Conservation (phyloP, 192 early-diverging fungal species). For the Coemansia sp. region DNA sequence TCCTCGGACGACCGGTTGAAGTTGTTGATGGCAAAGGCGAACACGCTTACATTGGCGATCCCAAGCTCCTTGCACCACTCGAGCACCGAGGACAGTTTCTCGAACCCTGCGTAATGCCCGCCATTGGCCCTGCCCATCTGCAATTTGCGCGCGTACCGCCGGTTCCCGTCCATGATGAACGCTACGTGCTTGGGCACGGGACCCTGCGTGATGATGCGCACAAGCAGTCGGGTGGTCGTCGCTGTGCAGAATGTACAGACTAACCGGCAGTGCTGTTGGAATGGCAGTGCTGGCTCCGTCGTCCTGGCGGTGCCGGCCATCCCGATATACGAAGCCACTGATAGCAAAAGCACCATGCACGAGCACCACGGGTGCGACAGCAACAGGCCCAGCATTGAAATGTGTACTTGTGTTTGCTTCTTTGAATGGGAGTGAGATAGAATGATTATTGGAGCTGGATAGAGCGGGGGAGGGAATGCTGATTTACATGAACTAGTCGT, state of each 20-base stretch:
- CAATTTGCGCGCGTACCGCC: conserved; percentile 78
- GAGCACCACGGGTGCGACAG: background rate
- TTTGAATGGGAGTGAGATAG: conserved; percentile 2
- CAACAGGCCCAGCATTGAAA: background rate
- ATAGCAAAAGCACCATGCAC: background rate
- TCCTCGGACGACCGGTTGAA: conserved; percentile 87
- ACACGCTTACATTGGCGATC: conserved; percentile 84
- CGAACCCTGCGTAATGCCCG: conserved; percentile 83
- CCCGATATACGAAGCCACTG: conserved; percentile 10
- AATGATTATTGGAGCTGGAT: too few species aligned
- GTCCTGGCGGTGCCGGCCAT: conserved; percentile 11
- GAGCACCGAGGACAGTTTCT: conserved; percentile 78
- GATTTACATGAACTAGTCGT: too few species aligned
- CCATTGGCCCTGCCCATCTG: conserved; percentile 55
- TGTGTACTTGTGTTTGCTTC: too few species aligned
- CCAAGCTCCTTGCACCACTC: conserved; percentile 88
- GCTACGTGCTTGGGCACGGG: conserved; percentile 88
- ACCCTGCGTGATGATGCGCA: conserved; percentile 61
- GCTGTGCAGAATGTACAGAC: background rate
- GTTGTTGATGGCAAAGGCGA: conserved; percentile 98
- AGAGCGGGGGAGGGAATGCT: too few species aligned
- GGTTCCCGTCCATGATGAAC: conserved; percentile 98
- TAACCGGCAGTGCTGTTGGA: conserved; percentile 15
- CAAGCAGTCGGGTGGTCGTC: conserved; percentile 6
- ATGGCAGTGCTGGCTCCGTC: background rate